Conservation (phyloP, 208 protist species). For the Borovskyia barvae region DNA sequence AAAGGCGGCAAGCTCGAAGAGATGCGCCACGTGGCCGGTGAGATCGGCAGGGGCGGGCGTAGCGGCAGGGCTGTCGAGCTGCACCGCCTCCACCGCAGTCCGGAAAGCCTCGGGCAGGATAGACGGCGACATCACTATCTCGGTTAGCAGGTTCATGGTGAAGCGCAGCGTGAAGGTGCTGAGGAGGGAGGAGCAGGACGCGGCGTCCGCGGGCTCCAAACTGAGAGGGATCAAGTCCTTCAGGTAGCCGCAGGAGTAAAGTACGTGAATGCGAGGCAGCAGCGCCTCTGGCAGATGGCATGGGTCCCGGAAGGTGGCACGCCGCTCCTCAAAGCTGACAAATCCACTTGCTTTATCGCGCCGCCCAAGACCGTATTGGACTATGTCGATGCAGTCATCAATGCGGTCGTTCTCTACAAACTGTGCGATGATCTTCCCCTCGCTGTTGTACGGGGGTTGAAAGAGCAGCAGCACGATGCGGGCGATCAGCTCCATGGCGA, state of each 20-base stretch:
- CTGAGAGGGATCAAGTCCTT: constrained; percentile 73
- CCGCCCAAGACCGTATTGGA: constrained; percentile 73
- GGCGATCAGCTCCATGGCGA: constrained; percentile 36
- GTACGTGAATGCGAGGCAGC: constrained; percentile 56
- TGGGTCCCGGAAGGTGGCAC: constrained; percentile 71
- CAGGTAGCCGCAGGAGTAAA: constrained; percentile 66
- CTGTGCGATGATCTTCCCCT: constrained; percentile 70
- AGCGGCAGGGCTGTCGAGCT: neutral
- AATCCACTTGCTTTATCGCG: constrained; percentile 57
- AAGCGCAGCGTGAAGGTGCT: constrained; percentile 51
- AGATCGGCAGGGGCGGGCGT: constrained; percentile 4
- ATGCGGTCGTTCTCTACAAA: constrained; percentile 65
- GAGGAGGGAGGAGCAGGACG: constrained; percentile 54
- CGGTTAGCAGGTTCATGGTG: constrained; percentile 56
- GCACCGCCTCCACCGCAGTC: constrained; percentile 6
- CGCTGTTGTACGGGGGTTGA: constrained; percentile 59
- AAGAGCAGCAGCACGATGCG: constrained; percentile 56
- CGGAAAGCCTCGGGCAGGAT: constrained; percentile 48
- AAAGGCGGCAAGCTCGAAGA: constrained; percentile 60
- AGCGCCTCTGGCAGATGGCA: constrained; percentile 46
- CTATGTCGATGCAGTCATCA: constrained; percentile 72
- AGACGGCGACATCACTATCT: constrained; percentile 37
- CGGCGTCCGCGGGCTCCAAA: constrained; percentile 69
- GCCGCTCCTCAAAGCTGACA: constrained; percentile 59
- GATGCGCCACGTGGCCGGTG: constrained; percentile 13